A percentile compares a stretch with the other conserved stretches of the same genome.
These are phyloP conservation scores for Phytophthora pisi DNA, from an alignment of 352 stramenopile genomes.

Conservation along the genomic window DNA sequence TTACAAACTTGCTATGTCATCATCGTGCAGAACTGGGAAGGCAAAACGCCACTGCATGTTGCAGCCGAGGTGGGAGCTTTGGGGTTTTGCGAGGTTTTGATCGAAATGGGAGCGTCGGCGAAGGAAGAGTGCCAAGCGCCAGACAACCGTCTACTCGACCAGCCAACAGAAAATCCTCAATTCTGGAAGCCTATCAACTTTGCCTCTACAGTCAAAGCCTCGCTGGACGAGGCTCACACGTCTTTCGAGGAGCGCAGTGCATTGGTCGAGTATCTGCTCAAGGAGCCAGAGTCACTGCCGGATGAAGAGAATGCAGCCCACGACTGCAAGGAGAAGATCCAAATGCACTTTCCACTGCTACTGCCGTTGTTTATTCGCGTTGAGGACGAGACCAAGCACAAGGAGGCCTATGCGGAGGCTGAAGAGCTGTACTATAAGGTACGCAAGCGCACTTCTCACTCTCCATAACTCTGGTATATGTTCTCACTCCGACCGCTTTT, in stretches of 20 bases:
- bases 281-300: conserved; percentile 41
- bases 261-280: conserved; percentile 45
- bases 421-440: conserved; percentile 50
- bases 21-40: conserved; percentile 54
- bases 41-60: conserved; percentile 57
- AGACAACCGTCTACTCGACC: conserved; percentile 50
- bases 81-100: conserved; percentile 47
- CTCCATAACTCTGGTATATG: background rate
- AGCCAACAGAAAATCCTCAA: conserved; percentile 38
- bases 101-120: conserved; percentile 44
- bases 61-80: conserved; percentile 52
- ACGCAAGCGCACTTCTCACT: conserved; percentile 1
- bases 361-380: conserved; percentile 46
- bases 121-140: conserved; percentile 45
- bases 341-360: conserved; percentile 39
- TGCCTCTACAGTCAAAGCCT: conserved; percentile 29
- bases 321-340: conserved; percentile 50
- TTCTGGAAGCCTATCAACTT: conserved; percentile 64
- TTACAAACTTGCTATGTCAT: conserved; percentile 2
- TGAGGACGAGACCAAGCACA: conserved; percentile 41
- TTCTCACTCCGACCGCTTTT: background rate
- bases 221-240: conserved; percentile 29
- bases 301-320: conserved; percentile 40
- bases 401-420: conserved; percentile 41
- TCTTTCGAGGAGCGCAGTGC: conserved; percentile 37